Conservation (phyloP, 2,329 filamentous ascomycete genomes). For the Aspergillus sp. region DNA sequence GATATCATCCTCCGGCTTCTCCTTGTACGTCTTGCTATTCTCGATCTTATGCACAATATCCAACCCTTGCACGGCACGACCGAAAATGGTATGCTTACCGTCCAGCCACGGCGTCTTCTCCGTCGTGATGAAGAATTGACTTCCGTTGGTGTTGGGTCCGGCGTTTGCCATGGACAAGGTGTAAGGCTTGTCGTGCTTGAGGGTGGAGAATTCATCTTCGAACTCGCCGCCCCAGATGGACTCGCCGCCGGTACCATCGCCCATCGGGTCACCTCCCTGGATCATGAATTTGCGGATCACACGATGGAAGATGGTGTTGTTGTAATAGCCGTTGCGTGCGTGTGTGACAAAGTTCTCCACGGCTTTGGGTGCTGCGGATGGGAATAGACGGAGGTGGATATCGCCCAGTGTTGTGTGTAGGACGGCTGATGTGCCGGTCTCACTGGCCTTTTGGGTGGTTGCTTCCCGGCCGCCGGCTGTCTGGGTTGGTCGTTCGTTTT, state of each 20-base stretch:
- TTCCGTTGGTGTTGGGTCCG: slow-evolving; percentile 89
- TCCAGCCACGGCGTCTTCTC: slow-evolving; percentile 97
- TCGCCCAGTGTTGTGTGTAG: slow-evolving; percentile 93
- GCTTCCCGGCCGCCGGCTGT: slow-evolving; percentile 45
- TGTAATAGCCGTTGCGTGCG: slow-evolving; percentile 86
- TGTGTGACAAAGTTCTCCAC: slow-evolving; percentile 98
- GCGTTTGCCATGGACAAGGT: slow-evolving; percentile 98
- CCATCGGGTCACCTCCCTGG: slow-evolving; percentile 74
- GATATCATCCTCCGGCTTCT: slow-evolving; percentile 95
- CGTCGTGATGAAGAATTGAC: slow-evolving; percentile 97
- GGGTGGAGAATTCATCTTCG: slow-evolving; percentile 83
- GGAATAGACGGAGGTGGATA: slow-evolving; percentile 88
- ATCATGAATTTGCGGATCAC: slow-evolving; percentile 99
- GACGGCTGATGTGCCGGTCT: slow-evolving; percentile 73
- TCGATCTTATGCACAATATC: slow-evolving; percentile 97
- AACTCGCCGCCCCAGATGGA: slow-evolving; percentile 92
- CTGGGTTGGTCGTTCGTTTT: slow-evolving; percentile 85
- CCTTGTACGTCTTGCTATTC: slow-evolving; percentile 77
- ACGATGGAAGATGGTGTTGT: slow-evolving; percentile 94
- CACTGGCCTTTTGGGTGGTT: slow-evolving; percentile 56
- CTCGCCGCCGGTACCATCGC: slow-evolving; percentile 85
- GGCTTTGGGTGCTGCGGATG: slow-evolving; percentile 84
- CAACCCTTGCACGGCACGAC: slow-evolving; percentile 79
- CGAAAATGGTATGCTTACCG: slow-evolving; percentile 94
- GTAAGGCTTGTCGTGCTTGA: slow-evolving; percentile 94